These are phyloP conservation scores for Holtermannia corniformis DNA, from an alignment of 768 basidiomycete genomes.

Conservation along the genomic window DNA sequence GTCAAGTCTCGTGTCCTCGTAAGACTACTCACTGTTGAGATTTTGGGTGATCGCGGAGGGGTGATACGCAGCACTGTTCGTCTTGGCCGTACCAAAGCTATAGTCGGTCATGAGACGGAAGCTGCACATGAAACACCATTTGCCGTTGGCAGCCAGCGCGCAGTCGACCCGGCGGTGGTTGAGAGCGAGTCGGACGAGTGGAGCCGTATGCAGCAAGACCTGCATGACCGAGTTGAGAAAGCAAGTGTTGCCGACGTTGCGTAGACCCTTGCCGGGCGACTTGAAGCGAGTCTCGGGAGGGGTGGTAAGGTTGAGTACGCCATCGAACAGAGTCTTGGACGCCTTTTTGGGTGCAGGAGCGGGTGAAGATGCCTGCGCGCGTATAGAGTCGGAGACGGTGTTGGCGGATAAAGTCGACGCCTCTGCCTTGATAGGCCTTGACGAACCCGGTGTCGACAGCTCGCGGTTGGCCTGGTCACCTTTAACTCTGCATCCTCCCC, in stretches of 20 bases:
- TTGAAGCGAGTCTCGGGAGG: not conserved
- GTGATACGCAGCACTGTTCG: constrained; percentile 47
- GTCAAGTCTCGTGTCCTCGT: not conserved
- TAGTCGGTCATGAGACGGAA: not conserved
- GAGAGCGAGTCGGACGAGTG: constrained; percentile 46
- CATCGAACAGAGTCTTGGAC: not conserved
- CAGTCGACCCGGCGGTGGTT: constrained; percentile 46
- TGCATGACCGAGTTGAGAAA: constrained; percentile 93
- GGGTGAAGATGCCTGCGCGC: not conserved
- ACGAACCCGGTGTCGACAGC: too few relatives aligned
- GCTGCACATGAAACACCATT: constrained; percentile 20
- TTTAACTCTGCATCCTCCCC: not conserved
- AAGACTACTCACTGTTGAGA: constrained; percentile 53
- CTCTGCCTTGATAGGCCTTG: too few relatives aligned
- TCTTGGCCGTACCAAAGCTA: not conserved
- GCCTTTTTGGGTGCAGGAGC: not conserved
- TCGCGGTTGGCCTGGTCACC: not conserved
- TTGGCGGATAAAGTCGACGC: not conserved
- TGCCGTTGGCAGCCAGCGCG: constrained; percentile 41
- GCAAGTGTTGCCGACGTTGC: constrained; percentile 47
- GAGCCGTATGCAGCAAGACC: constrained; percentile 84
- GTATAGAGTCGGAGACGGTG: not conserved
- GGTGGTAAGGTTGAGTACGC: not conserved
- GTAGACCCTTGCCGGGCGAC: not conserved
- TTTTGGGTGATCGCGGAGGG: constrained; percentile 59